Conservation (phyloP, 768 basidiomycete genomes). For the Phlebiopsis gigantea region DNA sequence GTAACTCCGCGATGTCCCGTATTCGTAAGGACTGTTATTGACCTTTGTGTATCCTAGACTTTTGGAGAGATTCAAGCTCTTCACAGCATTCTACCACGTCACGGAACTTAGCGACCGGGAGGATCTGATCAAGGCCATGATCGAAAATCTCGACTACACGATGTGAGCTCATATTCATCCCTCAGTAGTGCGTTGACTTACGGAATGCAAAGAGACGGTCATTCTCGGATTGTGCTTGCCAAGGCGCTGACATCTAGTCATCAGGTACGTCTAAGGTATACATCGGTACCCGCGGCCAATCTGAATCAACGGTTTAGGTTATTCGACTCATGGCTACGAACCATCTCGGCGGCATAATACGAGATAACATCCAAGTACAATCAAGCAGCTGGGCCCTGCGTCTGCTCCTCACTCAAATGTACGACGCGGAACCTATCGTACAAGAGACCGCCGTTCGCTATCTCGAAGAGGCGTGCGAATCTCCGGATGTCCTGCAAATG, state of each 20-base stretch:
- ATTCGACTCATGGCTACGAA: slow-evolving; percentile 85
- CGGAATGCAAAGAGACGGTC: slow-evolving; percentile 72
- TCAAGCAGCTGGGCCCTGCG: slow-evolving; percentile 87
- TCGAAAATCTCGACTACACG: slow-evolving; percentile 88
- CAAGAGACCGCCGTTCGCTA: slow-evolving; percentile 86
- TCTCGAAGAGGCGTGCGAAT: slow-evolving; percentile 86
- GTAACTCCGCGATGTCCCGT: slow-evolving; percentile 47
- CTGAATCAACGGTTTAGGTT: slow-evolving; percentile 50
- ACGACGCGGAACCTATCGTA: slow-evolving; percentile 88
- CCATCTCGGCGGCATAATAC: slow-evolving; percentile 80
- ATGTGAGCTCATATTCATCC: slow-evolving; percentile 39
- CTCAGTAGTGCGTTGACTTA: slow-evolving; percentile 4
- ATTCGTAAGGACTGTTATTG: not conserved
- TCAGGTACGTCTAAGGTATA: slow-evolving; percentile 45
- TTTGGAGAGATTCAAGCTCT: slow-evolving; percentile 87
- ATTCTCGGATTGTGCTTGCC: slow-evolving; percentile 87
- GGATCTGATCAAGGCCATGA: slow-evolving; percentile 86
- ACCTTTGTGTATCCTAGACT: slow-evolving; percentile 40
- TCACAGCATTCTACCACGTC: slow-evolving; percentile 93
- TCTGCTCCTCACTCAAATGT: slow-evolving; percentile 90
- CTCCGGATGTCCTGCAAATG: slow-evolving; percentile 74
- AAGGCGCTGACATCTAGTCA: slow-evolving; percentile 94
- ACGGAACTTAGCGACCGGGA: slow-evolving; percentile 88
- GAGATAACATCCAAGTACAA: slow-evolving; percentile 50
- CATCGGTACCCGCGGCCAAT: not conserved